Evolutionary conservation across 148 eudicot genomes (phyloP).

Genomic region (Heliosperma pusillum): DNA sequence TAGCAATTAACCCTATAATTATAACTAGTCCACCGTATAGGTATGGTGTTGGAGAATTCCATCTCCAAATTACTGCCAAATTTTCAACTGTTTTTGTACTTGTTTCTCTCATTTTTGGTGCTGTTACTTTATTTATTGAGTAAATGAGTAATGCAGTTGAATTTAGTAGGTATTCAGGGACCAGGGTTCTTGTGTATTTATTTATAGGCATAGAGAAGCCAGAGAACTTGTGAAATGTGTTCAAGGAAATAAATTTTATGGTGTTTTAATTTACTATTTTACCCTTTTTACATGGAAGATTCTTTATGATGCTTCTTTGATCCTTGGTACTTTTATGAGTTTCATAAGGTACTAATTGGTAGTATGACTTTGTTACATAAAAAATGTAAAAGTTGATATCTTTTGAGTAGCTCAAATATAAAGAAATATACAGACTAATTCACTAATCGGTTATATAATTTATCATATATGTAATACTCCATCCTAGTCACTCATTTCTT

Average conservation of each 20-base stretch:
- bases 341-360: neutral
- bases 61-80: conserved; percentile 16
- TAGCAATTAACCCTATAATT: conserved; percentile 34
- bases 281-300: conserved; percentile 28
- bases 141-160: neutral
- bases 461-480: too few relatives aligned
- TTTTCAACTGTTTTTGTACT: conserved; percentile 4
- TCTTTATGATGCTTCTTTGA: conserved; percentile 19
- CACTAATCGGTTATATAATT: too few relatives aligned
- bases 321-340: neutral
- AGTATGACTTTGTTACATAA: neutral
- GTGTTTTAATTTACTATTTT: conserved; percentile 12
- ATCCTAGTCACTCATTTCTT: too few relatives aligned
- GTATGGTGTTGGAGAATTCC: conserved; percentile 53
- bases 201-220: conserved; percentile 7
- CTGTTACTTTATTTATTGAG: neutral
- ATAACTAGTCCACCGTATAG: conserved; percentile 37
- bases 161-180: neutral
- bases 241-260: neutral
- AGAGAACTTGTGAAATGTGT: neutral
- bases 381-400: neutral
- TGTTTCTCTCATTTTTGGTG: conserved; percentile 9
- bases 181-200: conserved; percentile 19
- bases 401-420: neutral
- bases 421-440: neutral